These are phyloP conservation scores for Stephanocyclus meneghinianus DNA, from an alignment of 352 stramenopile genomes.

Conservation along the genomic window DNA sequence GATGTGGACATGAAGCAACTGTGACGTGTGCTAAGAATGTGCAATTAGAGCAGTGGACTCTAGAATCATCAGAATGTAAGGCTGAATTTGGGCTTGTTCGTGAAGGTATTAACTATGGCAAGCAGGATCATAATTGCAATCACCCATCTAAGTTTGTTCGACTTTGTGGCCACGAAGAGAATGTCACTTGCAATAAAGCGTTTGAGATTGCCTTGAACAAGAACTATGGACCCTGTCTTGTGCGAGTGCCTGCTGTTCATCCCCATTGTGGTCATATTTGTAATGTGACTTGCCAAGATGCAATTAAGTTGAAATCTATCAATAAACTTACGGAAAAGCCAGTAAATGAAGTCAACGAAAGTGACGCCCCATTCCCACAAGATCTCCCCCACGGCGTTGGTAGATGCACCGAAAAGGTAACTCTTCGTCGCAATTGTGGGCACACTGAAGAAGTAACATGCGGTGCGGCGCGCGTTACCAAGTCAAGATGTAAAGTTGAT, in stretches of 20 bases:
- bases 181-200: conserved; percentile 78
- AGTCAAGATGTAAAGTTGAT: conserved; percentile 34
- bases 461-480: conserved; percentile 22
- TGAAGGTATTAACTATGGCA: conserved; percentile 80
- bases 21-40: conserved; percentile 74
- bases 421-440: conserved; percentile 30
- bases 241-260: conserved; percentile 73
- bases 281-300: conserved; percentile 68
- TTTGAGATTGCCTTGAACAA: conserved; percentile 78
- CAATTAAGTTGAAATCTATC: conserved; percentile 18
- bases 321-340: conserved; percentile 21
- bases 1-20: conserved; percentile 80
- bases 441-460: conserved; percentile 42
- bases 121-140: conserved; percentile 83
- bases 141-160: conserved; percentile 79
- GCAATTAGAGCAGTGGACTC: conserved; percentile 74
- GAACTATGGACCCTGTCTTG: conserved; percentile 53
- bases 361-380: conserved; percentile 18
- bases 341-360: conserved; percentile 32
- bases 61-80: conserved; percentile 32
- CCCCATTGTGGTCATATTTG: conserved; percentile 83
- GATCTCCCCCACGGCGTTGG: conserved; percentile 26
- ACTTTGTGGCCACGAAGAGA: conserved; percentile 78
- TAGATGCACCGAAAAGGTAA: conserved; percentile 40
- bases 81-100: conserved; percentile 65